These are phyloP conservation scores for Juglanconis juglandina DNA, from an alignment of 2,329 filamentous ascomycete species.

Conservation along the genomic window DNA sequence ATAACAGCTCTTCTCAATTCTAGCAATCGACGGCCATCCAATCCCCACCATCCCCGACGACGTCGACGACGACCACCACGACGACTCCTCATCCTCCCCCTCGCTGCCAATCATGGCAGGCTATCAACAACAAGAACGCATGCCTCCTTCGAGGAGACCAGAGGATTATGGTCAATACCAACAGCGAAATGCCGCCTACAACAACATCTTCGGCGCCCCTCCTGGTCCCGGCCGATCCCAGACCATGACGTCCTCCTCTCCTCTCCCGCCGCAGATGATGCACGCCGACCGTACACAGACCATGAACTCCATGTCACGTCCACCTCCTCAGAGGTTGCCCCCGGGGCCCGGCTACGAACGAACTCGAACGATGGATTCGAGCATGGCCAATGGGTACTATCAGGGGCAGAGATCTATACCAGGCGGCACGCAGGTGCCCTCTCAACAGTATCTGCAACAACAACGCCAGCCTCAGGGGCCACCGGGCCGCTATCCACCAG, in stretches of 20 bases:
- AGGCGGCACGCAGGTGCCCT: slow-evolving; percentile 42
- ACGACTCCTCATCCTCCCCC: background rate
- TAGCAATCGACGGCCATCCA: slow-evolving; percentile 13
- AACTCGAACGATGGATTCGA: slow-evolving; percentile 42
- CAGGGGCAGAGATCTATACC: slow-evolving; percentile 51
- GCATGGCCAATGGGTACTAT: slow-evolving; percentile 50
- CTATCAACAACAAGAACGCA: slow-evolving; percentile 54
- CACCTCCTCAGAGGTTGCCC: slow-evolving; percentile 57
- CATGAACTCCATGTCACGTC: slow-evolving; percentile 68
- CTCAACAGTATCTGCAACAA: slow-evolving; percentile 47
- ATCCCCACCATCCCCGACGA: slow-evolving; percentile 8
- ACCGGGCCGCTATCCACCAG: slow-evolving; percentile 48
- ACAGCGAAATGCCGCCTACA: slow-evolving; percentile 85
- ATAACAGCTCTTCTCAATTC: slow-evolving; percentile 17
- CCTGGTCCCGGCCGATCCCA: slow-evolving; percentile 87
- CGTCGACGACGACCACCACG: no score
- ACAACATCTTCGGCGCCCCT: slow-evolving; percentile 87
- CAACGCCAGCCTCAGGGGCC: slow-evolving; percentile 39
- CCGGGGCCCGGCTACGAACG: slow-evolving; percentile 34
- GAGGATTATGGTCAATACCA: slow-evolving; percentile 17
- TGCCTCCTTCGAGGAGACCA: slow-evolving; percentile 36
- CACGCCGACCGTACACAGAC: slow-evolving; percentile 72
- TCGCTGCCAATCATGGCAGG: slow-evolving; percentile 52
- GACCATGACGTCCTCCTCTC: slow-evolving; percentile 82
- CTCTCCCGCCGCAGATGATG: slow-evolving; percentile 42